These are phyloP conservation scores for Polygonum aviculare DNA, from an alignment of 148 eudicot genomes.

Conservation along the genomic window DNA sequence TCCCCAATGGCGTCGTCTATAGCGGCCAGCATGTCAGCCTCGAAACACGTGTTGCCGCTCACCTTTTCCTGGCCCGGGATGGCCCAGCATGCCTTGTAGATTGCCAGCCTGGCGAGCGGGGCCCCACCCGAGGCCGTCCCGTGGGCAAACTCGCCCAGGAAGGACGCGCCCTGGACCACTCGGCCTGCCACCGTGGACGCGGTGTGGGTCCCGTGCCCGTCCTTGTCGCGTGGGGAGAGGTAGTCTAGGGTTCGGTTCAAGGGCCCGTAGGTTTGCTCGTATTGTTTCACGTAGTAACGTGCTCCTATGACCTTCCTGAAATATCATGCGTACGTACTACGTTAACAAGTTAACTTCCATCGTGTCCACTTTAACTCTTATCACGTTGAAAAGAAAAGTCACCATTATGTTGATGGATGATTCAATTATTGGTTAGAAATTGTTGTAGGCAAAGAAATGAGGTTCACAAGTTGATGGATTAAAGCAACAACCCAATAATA, in stretches of 20 bases:
- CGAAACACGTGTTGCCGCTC: slow-evolving; percentile 54
- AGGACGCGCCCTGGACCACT: slow-evolving; percentile 35
- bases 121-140: slow-evolving; percentile 96
- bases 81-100: slow-evolving; percentile 85
- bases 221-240: slow-evolving; percentile 70
- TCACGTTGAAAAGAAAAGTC: too few relatives aligned
- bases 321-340: too few relatives aligned
- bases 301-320: slow-evolving; percentile 86
- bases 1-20: slow-evolving; percentile 81
- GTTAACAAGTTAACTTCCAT: neutral
- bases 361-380: too few relatives aligned
- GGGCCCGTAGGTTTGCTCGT: slow-evolving; percentile 53
- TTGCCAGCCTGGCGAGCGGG: slow-evolving; percentile 65
- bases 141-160: slow-evolving; percentile 46
- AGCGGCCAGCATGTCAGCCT: slow-evolving; percentile 75
- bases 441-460: neutral
- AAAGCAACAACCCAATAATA: neutral
- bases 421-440: neutral
- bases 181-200: slow-evolving; percentile 77
- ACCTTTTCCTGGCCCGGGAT: slow-evolving; percentile 43
- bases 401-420: neutral
- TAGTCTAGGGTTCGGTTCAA: slow-evolving; percentile 45
- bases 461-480: neutral
- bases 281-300: slow-evolving; percentile 70
- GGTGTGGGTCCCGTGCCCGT: slow-evolving; percentile 92